These are phyloP conservation scores for Pythium phragmitis DNA, from an alignment of 352 stramenopile species.

Conservation along the genomic window DNA sequence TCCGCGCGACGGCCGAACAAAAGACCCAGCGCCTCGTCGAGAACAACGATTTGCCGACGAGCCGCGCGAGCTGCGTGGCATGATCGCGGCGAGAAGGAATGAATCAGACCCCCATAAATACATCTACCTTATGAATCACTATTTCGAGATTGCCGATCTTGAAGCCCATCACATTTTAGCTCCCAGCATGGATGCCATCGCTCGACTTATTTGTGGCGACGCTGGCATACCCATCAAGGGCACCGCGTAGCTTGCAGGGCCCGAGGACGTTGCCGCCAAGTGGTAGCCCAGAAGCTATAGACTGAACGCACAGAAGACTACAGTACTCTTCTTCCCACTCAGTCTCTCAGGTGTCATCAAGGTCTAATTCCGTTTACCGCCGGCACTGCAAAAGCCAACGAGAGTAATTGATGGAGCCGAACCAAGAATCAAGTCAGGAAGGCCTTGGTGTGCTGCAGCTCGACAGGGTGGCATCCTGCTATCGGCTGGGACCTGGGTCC, in stretches of 20 bases:
- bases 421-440: background rate
- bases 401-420: conserved; percentile 1
- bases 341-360: too few species aligned
- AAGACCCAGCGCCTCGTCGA: conserved; percentile 17
- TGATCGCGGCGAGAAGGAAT: background rate
- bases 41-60: conserved; percentile 7
- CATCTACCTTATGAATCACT: background rate
- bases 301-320: too few species aligned
- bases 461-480: conserved; percentile 5
- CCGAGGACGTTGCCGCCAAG: too few species aligned
- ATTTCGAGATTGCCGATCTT: too few species aligned
- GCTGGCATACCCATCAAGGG: too few species aligned
- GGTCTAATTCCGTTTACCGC: background rate
- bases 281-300: too few species aligned
- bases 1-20: conserved; percentile 14
- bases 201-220: too few species aligned
- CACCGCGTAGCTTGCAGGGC: too few species aligned
- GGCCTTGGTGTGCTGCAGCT: conserved; percentile 14
- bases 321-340: too few species aligned
- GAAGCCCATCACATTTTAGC: too few species aligned
- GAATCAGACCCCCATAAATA: background rate
- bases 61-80: conserved; percentile 5
- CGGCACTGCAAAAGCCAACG: background rate
- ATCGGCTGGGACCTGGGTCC: conserved; percentile 3
- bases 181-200: too few species aligned